Base-by-base conservation (phyloP, 2,329 filamentous ascomycete species). In the Penicillium paneum region DNA sequence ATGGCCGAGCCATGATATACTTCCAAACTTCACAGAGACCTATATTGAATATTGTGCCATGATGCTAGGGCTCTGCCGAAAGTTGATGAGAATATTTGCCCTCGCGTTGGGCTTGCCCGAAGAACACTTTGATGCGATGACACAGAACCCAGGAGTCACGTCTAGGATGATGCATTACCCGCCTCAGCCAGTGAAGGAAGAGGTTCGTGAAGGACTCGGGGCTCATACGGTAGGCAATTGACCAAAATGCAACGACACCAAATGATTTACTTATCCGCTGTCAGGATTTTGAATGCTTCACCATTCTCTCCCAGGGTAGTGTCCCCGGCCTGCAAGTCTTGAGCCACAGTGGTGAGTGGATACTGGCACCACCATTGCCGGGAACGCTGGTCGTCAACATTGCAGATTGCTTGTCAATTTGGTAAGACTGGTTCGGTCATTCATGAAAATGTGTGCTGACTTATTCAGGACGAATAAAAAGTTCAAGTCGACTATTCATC, bases 101-200 rank as follows among this genome's bases (percentile, higher is more conserved):
- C 61, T 76, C 15, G 73, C 74, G 2, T 64, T 78, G 5, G 67
- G 71, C 28, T 58, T 78, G 0, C 55, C 66, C 0, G 74, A 76
- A 49, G 56, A 60, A 11, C 73, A 67, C 49, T 78, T 76, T 55
- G 67, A 71, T 44, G 61, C 64, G 0, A 74, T 70, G 40, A 64
- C 67, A 3, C 57, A 58, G 1, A 59, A 62, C 15, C 71, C 74
- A 0, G 71, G 75, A 1, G 69, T 71, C 0, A 74, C 69, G n/a
- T 72, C 76, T 48, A 63, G 74, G 5, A 65, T 76, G 38, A 61
- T 76, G 36, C 74, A 76, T 58, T 77, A 76, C 58, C 74, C 71
- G 1, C 62, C 67, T 2, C 71, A 75, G 42, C 67, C 69, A 1
- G 65, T 67, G 0, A 61, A 71, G 15, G 66, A 66, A 26, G 68